Evolutionary conservation across 805 yeast species (phyloP).

Genomic region (Wickerhamiella kurtzmanii): DNA sequence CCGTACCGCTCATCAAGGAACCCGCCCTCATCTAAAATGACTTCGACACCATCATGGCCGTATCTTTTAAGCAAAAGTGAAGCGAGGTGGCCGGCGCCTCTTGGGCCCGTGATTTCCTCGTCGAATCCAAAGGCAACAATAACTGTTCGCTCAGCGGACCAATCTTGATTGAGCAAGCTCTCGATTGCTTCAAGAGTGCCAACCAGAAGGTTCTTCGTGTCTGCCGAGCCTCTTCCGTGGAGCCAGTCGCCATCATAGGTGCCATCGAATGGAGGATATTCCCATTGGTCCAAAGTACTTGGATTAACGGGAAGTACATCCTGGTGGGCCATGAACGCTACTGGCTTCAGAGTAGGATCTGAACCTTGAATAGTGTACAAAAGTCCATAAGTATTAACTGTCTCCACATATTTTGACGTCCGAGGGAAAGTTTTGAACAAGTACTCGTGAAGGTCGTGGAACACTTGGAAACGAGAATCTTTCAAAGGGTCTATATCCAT

Average conservation of each 20-base stretch:
- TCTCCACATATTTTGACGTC: constrained; percentile 36
- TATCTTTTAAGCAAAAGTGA: constrained; percentile 36
- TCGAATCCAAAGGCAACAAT: constrained; percentile 64
- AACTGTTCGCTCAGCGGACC: constrained; percentile 46
- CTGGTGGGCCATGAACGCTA: constrained; percentile 61
- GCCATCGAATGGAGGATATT: constrained; percentile 52
- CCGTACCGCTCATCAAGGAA: constrained; percentile 32
- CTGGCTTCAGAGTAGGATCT: constrained; percentile 41
- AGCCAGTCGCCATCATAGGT: constrained; percentile 51
- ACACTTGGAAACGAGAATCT: constrained; percentile 37
- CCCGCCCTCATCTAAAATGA: constrained; percentile 64
- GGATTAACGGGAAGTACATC: constrained; percentile 69
- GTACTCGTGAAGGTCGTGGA: constrained; percentile 36
- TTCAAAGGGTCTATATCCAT: constrained; percentile 32
- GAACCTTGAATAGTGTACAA: constrained; percentile 56
- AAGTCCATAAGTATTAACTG: constrained; percentile 49
- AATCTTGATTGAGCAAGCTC: constrained; percentile 37
- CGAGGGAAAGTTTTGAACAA: constrained; percentile 39
- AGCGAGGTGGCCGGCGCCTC: constrained; percentile 49
- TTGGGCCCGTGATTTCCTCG: constrained; percentile 56
- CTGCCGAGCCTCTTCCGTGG: constrained; percentile 70
- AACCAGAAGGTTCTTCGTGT: constrained; percentile 59
- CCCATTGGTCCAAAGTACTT: constrained; percentile 45
- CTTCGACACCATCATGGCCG: constrained; percentile 49
- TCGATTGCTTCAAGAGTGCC: constrained; percentile 57